Conservation (phyloP, 2,329 filamentous ascomycete species). For the Didymella pomorum region DNA sequence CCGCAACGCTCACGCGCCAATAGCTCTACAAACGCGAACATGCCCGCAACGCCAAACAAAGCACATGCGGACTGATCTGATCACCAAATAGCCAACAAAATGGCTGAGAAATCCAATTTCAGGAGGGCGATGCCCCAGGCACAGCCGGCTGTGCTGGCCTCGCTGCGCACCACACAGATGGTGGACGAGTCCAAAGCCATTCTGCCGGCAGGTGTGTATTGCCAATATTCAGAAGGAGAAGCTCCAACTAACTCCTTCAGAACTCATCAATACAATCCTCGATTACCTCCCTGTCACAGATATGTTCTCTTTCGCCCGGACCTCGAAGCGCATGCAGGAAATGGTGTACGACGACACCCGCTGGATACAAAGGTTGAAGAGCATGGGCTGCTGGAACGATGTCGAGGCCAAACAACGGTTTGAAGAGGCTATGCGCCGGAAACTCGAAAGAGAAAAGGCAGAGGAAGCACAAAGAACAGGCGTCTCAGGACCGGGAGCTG, state of each 20-base stretch:
- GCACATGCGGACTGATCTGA: constrained; percentile 11
- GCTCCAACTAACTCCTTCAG: constrained; percentile 54
- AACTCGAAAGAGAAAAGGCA: constrained; percentile 64
- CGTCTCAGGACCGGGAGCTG: constrained; percentile 41
- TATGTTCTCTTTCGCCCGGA: constrained; percentile 82
- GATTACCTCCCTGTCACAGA: constrained; percentile 88
- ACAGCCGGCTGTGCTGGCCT: constrained; percentile 68
- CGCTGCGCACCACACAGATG: constrained; percentile 82
- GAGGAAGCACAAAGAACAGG: constrained; percentile 52
- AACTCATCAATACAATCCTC: constrained; percentile 87
- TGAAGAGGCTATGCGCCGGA: constrained; percentile 70
- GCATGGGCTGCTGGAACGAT: constrained; percentile 94
- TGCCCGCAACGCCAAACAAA: constrained; percentile 1
- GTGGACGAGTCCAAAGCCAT: constrained; percentile 77
- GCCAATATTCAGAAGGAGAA: background rate
- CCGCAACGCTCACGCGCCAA: constrained; percentile 11
- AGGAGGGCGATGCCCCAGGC: constrained; percentile 53
- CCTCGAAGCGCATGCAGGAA: constrained; percentile 86
- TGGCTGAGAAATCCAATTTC: constrained; percentile 58
- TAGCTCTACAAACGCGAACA: constrained; percentile 11
- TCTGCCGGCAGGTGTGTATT: constrained; percentile 76
- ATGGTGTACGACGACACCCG: constrained; percentile 99
- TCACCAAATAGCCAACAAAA: constrained; percentile 20
- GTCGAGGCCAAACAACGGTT: constrained; percentile 80
- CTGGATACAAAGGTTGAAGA: constrained; percentile 87